Base-by-base conservation (phyloP, 1,284 basidiomycete species). In the Cryptococcus wingfieldii region DNA sequence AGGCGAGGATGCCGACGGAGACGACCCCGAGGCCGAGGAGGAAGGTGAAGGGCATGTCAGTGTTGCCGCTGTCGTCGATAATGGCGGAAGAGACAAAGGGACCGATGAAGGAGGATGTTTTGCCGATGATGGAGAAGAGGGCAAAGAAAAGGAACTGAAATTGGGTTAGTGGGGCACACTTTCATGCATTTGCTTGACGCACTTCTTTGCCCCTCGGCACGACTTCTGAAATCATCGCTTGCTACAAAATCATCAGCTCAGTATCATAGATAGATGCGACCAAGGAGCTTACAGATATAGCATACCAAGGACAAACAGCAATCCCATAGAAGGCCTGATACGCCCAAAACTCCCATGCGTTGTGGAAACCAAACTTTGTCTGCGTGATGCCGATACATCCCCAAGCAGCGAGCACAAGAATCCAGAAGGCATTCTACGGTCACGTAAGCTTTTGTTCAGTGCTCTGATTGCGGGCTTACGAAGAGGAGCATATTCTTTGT, bases 361-460 rank as follows among this genome's bases (percentile, higher is more conserved):
- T 88, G 70, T 90, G 88, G 73, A 89, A 89, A 0, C 90, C 90
- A 51, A 92, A 76, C 53, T 80, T 84, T 8, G 77, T 65, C 0
- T 89, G 90, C 83, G 88, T 90, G 56, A 91, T 85, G 1, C 89
- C 89, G 49, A 91, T 80, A 83, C 89, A 87, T 18, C 89, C 90
- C 89, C 90, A 92, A 42, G 68, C 66, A 50, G 60, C 64, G 38
- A 74, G 65, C 1, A 72, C 45, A 16, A 70, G 59, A 41, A 74
- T 74, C 61, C 67, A 74, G 49, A 74, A 67, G 23, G 65, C 70
- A 56, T 74, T 74, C 69, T 70, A 52, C 2, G 86, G 0, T 19
- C 13, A 16, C 9, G 27, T 65, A 37, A 61, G 59, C 42, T 23
- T 18, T 23, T 42, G 12, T 42, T 42, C 14, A 39, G 13, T 14